Evolutionary conservation across 2,329 filamentous ascomycete species (phyloP).

Genomic region (Alternaria longipes): DNA sequence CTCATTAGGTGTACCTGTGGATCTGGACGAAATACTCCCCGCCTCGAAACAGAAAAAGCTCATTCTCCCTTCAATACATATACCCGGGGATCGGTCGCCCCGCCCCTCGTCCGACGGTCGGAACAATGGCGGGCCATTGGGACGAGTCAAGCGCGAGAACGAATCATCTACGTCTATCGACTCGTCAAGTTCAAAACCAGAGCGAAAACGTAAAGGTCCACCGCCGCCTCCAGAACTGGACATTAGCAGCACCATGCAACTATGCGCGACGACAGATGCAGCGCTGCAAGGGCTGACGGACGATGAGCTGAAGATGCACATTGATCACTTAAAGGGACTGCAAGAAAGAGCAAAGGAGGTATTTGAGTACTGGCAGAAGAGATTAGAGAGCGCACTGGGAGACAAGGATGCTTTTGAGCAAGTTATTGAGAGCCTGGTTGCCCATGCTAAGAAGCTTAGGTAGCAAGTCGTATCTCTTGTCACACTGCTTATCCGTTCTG

Average conservation of each 20-base stretch:
- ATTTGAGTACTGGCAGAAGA: slow-evolving; percentile 87
- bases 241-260: slow-evolving; percentile 76
- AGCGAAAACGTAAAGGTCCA: slow-evolving; percentile 64
- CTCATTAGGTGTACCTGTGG: slow-evolving; percentile 92
- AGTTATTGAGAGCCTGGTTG: slow-evolving; percentile 95
- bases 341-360: slow-evolving; percentile 77
- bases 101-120: slow-evolving; percentile 51
- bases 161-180: slow-evolving; percentile 51
- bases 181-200: slow-evolving; percentile 47
- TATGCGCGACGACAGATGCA: slow-evolving; percentile 85
- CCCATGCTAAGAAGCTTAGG: slow-evolving; percentile 84
- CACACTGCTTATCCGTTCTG: not conserved
- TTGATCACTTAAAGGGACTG: slow-evolving; percentile 73
- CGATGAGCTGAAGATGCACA: slow-evolving; percentile 76
- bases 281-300: slow-evolving; percentile 82
- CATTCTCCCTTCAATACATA: slow-evolving; percentile 79
- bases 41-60: slow-evolving; percentile 99
- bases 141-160: slow-evolving; percentile 52
- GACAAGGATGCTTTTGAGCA: slow-evolving; percentile 95
- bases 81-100: slow-evolving; percentile 50
- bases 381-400: slow-evolving; percentile 84
- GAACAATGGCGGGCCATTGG: slow-evolving; percentile 40
- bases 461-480: slow-evolving; percentile 47
- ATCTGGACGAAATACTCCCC: slow-evolving; percentile 95
- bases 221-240: slow-evolving; percentile 79